Evolutionary conservation across 306 rosid species (phyloP).

Genomic region (Dryas alaskensis): DNA sequence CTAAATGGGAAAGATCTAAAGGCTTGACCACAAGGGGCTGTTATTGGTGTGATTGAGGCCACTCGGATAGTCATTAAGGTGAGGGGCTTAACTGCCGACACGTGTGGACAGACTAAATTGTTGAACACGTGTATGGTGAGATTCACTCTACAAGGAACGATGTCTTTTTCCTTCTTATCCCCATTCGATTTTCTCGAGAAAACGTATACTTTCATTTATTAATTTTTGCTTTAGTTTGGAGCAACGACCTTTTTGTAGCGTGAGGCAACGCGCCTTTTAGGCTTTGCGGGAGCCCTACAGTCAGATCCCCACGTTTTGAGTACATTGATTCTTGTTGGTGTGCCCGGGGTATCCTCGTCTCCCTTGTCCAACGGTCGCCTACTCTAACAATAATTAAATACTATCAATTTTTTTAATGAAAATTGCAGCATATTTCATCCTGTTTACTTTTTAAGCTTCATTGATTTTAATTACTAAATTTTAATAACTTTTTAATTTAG

Average conservation of each 20-base stretch:
- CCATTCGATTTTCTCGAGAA: slow-evolving; percentile 4
- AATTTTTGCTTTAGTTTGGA: background rate
- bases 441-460: too few species aligned
- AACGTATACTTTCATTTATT: background rate
- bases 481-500: too few species aligned
- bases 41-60: slow-evolving; percentile 17
- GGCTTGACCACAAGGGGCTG: background rate
- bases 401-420: too few species aligned
- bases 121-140: slow-evolving; percentile 6
- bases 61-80: slow-evolving; percentile 3
- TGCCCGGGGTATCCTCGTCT: too few species aligned
- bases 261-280: slow-evolving; percentile 13
- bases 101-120: background rate
- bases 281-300: background rate
- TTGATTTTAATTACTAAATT: too few species aligned
- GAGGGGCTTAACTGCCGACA: background rate
- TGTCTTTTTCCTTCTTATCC: slow-evolving; percentile 13
- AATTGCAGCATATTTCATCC: too few species aligned
- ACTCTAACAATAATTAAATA: too few species aligned
- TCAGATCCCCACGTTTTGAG: background rate
- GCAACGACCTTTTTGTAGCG: background rate
- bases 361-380: background rate
- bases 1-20: background rate
- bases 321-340: background rate
- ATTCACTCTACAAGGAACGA: background rate